phyloP scores from a whole-genome alignment of 306 rosid species.

The Vigna unguiculata region DNA sequence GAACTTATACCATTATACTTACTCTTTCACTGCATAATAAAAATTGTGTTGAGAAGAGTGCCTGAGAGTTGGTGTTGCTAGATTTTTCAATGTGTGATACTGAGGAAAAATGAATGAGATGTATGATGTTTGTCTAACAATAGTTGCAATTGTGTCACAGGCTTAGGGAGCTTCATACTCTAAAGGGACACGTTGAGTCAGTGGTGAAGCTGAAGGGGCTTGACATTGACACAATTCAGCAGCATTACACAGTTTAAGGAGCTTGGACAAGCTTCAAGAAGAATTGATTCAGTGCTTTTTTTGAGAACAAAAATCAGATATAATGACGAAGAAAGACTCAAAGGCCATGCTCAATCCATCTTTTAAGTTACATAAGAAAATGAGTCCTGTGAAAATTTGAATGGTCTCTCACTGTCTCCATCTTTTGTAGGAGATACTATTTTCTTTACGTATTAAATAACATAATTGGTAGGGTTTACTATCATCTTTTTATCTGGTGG shows the following conservation, averaged over 20 bases:
- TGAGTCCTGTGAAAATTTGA: constrained; percentile 41
- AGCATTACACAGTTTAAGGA: constrained; percentile 71
- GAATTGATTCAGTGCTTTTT: constrained; percentile 20
- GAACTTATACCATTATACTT: background rate
- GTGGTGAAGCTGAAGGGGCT: constrained; percentile 94
- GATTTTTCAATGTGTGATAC: background rate
- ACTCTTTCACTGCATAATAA: background rate
- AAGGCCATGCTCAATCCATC: constrained; percentile 32
- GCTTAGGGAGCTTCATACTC: constrained; percentile 78
- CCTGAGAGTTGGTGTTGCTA: background rate
- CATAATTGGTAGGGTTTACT: constrained; percentile 37
- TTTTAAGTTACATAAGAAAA: constrained; percentile 43
- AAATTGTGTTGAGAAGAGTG: background rate
- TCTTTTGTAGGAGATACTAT: constrained; percentile 40
- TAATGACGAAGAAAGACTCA: constrained; percentile 55
- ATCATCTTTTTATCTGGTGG: constrained; percentile 14
- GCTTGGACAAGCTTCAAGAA: constrained; percentile 27
- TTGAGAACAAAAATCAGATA: constrained; percentile 19
- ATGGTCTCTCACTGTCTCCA: constrained; percentile 36
- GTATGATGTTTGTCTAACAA: constrained; percentile 20
- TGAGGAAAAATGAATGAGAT: background rate
- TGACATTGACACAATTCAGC: constrained; percentile 72
- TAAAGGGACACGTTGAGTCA: constrained; percentile 92
- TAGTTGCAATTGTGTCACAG: constrained; percentile 48
- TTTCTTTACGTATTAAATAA: constrained; percentile 46